Evolutionary conservation across 805 yeast genomes (phyloP), one percentile per base, ranked within the genome.

Genomic region (Debaryomyces tyrocola): DNA sequence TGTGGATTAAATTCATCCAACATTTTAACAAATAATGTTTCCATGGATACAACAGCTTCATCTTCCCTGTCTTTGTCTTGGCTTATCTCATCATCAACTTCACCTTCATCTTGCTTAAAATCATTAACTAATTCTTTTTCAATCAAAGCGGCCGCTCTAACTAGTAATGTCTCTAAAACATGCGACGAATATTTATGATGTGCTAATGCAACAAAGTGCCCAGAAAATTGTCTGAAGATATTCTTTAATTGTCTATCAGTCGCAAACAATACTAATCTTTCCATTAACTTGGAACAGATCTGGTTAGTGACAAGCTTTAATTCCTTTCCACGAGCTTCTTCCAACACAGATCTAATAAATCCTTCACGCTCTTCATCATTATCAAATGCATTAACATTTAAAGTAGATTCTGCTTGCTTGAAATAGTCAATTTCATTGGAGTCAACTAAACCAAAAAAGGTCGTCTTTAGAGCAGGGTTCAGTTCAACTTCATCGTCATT

Each of bases 101-200:
- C 64, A 15, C 54, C 59, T 18, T 66, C 72, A 33, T 72, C 70
- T 29, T 60, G 63, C 38, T 74, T 76, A 2, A 72, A 70, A 5
- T 51, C 56, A n/a, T 54, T 56, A 41, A 84, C 64, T 24, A 88
- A 59, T 60, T 90, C 96, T 53, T 82, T 80, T 61, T 88, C 96
- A 11, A 87, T 75, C 45, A 86, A 62, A 0, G 87, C 81, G 2
- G 96, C 92, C 44, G 82, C 65, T 62, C 92, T 75, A 27, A 86
- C 87, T 24, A 92, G 65, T 33, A 90, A 73, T 0, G 98, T 88
- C 64, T 92, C 98, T 44, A 90, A 73, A 50, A 95, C 96, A 65
- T 94, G 99, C 0, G 97, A 91, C 1, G 97, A 83, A 61, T 90
- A 92, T 62, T 91, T 90, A 59, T 94, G 97, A 55, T 83, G 83